Evolutionary conservation across 305 asterid genomes (phyloP), one percentile per base, ranked within the genome.

Genomic region (Fraxinus sp.): DNA sequence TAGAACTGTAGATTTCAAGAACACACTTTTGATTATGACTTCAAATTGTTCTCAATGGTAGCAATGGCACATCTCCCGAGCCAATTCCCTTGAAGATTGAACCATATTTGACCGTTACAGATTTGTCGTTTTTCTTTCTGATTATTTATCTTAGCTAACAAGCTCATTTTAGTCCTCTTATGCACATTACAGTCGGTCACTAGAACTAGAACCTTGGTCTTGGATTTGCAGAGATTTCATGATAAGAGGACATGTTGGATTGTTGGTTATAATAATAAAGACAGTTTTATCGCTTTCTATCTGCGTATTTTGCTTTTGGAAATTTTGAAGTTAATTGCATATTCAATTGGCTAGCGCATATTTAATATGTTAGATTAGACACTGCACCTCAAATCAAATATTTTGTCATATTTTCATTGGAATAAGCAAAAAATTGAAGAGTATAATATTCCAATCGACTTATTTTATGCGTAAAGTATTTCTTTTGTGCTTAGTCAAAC

Each of bases 1-100:
- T 11, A 83, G 98, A 79, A 95, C 97, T 1, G 98, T 95, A 1
- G 99, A 95, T 88, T 95, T 95, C 93, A 95, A 95, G 91, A 95
- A 95, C 89, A 95, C 97, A 0, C 95, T 93, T 72, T 84, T 95
- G 35, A 95, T 95, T 88, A 95, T 95, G 98, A 94, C 99, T 5
- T 95, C 99, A 30, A 30, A 30, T 30, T 30, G 32, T 30, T 30
- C 32, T 30, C 32, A 30, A 30, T 30, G 32, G 32, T 30, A 88
- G 89, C 76, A 89, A 92, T 70, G 96, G 97, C 10, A 85, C 93
- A 64, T 91, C 93, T 66, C 92, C 91, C 0, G 90, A 94, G 79
- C 94, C 93, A 18, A 80, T 92, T 68, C 85, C 85, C 0, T 93
- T 91, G 79, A 91, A 92, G 91, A 74, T 18, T 80, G 49, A 16